Evolutionary conservation across 2,329 filamentous ascomycete genomes (phyloP).

Genomic region (Fusarium secorum): DNA sequence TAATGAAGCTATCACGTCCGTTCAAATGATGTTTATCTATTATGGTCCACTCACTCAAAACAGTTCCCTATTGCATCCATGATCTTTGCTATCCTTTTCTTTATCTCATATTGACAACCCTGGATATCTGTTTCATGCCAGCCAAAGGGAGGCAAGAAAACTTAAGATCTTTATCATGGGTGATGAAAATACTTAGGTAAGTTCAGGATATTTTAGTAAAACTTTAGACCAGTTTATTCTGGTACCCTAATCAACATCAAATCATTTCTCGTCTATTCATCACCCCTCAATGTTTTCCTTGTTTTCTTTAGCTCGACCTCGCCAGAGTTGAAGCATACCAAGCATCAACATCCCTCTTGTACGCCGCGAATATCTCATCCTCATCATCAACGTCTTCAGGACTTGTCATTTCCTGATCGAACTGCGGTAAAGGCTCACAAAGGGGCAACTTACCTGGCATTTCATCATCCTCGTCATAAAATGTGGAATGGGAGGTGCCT

Average conservation of each 20-base stretch:
- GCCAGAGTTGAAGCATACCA: not conserved
- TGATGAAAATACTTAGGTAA: not conserved
- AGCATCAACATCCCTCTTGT: not conserved
- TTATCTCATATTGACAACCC: not conserved
- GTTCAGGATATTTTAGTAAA: not conserved
- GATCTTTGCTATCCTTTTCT: not conserved
- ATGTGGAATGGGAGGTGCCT: not conserved
- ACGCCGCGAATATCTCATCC: slow-evolving; percentile 12
- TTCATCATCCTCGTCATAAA: not conserved
- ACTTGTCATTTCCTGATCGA: not conserved
- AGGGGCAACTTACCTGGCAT: not conserved
- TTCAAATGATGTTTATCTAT: not conserved
- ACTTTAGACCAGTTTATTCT: not conserved
- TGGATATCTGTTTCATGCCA: not conserved
- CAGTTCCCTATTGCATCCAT: not conserved
- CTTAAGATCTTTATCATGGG: not conserved
- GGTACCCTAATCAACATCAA: not conserved
- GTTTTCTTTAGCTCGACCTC: not conserved
- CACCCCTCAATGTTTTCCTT: not conserved
- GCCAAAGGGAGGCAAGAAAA: not conserved
- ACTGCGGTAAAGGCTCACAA: slow-evolving; percentile 12
- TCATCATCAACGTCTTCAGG: not conserved
- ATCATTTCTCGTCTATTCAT: not conserved
- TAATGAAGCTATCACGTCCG: slow-evolving; percentile 9
- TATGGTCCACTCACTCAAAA: not conserved